Conservation (phyloP, 2,329 filamentous ascomycete species). For the Dactylellina drechsleri region DNA sequence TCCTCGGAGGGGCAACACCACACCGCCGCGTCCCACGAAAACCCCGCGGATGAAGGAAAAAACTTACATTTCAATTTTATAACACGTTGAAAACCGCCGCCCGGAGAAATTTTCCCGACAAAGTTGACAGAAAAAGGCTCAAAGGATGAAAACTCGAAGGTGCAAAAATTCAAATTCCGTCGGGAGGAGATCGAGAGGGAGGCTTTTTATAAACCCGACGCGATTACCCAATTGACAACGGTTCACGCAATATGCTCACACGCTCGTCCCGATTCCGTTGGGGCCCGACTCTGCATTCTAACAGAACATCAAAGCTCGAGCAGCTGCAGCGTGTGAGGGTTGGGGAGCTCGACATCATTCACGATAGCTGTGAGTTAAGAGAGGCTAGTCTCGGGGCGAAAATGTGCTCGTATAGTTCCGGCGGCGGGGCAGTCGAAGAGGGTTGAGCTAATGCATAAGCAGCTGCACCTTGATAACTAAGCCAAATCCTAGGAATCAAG, state of each 20-base stretch:
- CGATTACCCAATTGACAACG: background rate
- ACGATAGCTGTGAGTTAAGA: background rate
- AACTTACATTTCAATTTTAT: slow-evolving; percentile 2
- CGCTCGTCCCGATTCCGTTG: slow-evolving; percentile 32
- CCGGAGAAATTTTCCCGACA: slow-evolving; percentile 44
- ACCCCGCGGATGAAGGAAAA: background rate
- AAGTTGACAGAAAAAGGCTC: background rate
- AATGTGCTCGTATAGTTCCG: slow-evolving; percentile 20
- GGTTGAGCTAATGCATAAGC: slow-evolving; percentile 24
- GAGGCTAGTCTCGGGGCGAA: background rate
- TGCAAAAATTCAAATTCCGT: background rate
- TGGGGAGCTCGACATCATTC: slow-evolving; percentile 33
- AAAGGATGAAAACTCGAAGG: slow-evolving; percentile 1
- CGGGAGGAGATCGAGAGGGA: background rate
- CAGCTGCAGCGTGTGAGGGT: background rate
- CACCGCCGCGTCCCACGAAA: background rate
- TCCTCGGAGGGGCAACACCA: slow-evolving; percentile 41
- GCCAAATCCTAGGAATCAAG: slow-evolving; percentile 15
- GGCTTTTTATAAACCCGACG: slow-evolving; percentile 28
- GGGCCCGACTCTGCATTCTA: slow-evolving; percentile 38
- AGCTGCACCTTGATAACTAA: slow-evolving; percentile 51
- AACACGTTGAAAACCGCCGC: slow-evolving; percentile 5
- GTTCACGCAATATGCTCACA: background rate
- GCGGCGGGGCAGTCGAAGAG: slow-evolving; percentile 29
- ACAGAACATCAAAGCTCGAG: slow-evolving; percentile 10